phyloP scores from a whole-genome alignment of 495 filamentous ascomycete species.

The Tuber umbilicatum region DNA sequence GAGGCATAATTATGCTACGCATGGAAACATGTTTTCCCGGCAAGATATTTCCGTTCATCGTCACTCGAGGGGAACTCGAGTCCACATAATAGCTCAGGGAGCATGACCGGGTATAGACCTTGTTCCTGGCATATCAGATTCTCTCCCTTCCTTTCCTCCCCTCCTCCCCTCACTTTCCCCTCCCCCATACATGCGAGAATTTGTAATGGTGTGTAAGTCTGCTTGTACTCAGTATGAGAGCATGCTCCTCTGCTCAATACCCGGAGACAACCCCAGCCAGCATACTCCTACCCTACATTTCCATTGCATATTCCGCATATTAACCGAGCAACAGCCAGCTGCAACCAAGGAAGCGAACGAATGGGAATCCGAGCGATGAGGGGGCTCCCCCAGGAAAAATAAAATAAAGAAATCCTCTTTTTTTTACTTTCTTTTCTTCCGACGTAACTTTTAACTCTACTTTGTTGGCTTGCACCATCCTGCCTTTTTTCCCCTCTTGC shows the following conservation, averaged over 20 bases:
- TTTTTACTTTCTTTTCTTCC: slow-evolving; percentile 7
- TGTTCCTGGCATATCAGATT: background rate
- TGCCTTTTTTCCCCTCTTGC: background rate
- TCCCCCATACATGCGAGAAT: background rate
- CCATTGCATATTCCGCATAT: slow-evolving; percentile 1
- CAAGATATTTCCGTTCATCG: too few relatives aligned
- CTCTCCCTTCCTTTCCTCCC: background rate
- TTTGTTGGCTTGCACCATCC: background rate
- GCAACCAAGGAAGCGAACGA: slow-evolving; percentile 3
- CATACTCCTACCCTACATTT: too few relatives aligned
- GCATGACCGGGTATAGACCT: background rate
- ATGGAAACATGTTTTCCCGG: too few relatives aligned
- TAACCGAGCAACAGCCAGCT: slow-evolving; percentile 3
- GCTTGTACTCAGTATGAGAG: background rate
- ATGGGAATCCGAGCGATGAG: background rate
- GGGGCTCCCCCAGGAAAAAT: background rate
- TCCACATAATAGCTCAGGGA: background rate
- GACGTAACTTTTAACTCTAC: background rate
- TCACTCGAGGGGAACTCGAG: background rate
- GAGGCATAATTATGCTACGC: background rate
- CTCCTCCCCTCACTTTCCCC: background rate
- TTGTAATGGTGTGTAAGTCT: background rate
- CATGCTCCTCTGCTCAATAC: background rate
- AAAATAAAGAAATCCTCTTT: background rate
- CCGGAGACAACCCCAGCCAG: slow-evolving; percentile 3